Base-by-base conservation (phyloP, 1,284 basidiomycete species). In the Bondarzewia mesenterica region DNA sequence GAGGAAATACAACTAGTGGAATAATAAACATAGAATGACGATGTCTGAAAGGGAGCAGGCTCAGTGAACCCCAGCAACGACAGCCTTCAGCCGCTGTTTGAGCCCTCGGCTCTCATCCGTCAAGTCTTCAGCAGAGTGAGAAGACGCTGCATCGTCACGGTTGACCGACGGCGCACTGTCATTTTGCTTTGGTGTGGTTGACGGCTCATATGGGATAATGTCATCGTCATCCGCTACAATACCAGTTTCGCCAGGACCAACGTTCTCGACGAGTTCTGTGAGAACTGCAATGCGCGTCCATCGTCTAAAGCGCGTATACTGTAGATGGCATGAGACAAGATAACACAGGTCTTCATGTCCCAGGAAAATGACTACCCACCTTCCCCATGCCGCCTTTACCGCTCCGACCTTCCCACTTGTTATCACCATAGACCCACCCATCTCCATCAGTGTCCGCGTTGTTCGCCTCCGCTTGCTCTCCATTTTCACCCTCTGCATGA, bases 401-500 rank as follows among this genome's bases (percentile, higher is more conserved):
- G 51, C 78, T 82, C 52, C 80, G 75, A 46, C 73, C 78, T 58
- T 96, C 93, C 94, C 94, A 97, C 61, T 95, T 94, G 65, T 97
- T 97, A 60, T 95, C 94, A 3, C 85, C 89, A 62, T 93, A 96
- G 26, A 93, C 78, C 93, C 93, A 96, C 1, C 93, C 93, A 50
- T 95, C 91, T 1, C 73, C 61, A 62, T 97, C 93, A 1, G 93
- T 95, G 41, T 71, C 66, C 39, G 75, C 66, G 26, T 73, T 74
- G 37, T 70, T 69, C 14, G 72, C 72, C 37, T 70, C 69, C 10
- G 58, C 59, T 0, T 56, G 52, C 29, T 46, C 51, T 43, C 55
- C 56, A 18, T 62, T 57, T 18, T 48, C 56, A 15, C 18, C 41
- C 12, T 63, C 55, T 32, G 54, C 51, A 40, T 50, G 46, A 4